A percentile compares a stretch with the other conserved stretches of the same genome.
These are phyloP conservation scores for Scleromitrula shiraiana DNA, from an alignment of 2,329 filamentous ascomycete genomes.

Conservation along the genomic window DNA sequence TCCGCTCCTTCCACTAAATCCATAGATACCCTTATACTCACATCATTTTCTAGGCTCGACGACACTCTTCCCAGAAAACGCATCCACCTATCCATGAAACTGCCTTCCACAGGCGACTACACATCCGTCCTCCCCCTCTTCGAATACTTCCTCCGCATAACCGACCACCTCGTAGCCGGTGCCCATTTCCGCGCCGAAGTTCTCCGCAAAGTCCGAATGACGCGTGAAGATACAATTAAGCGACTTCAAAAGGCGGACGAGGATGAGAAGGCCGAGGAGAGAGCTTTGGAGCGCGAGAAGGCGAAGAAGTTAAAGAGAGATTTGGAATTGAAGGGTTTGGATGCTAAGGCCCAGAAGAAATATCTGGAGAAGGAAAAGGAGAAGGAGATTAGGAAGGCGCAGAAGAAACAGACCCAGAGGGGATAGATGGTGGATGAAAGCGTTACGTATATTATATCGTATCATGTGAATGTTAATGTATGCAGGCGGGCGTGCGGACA, in stretches of 20 bases:
- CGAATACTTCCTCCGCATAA: conserved; percentile 72
- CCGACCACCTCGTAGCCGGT: conserved; percentile 66
- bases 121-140: conserved; percentile 65
- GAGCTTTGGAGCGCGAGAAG: conserved; percentile 61
- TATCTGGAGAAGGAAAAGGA: conserved; percentile 74
- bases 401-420: conserved; percentile 53
- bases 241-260: conserved; percentile 75
- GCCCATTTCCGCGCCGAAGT: conserved; percentile 90
- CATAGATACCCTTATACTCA: neutral
- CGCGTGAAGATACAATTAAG: conserved; percentile 71
- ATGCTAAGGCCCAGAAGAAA: conserved; percentile 79
- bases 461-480: too few species aligned
- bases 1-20: neutral
- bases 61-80: conserved; percentile 83
- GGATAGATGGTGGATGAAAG: conserved; percentile 11
- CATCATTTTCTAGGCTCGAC: conserved; percentile 52
- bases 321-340: conserved; percentile 65
- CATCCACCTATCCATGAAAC: conserved; percentile 65
- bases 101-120: conserved; percentile 60
- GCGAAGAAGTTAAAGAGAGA: conserved; percentile 87
- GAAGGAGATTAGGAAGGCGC: conserved; percentile 56
- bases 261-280: conserved; percentile 72
- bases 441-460: too few species aligned
- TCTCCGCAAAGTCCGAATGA: conserved; percentile 69
- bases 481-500: too few species aligned